A percentile compares a stretch with the other conserved stretches of the same genome.
Conservation (phyloP, 176 grass and related monocot genomes). For the Poa pratensis region DNA sequence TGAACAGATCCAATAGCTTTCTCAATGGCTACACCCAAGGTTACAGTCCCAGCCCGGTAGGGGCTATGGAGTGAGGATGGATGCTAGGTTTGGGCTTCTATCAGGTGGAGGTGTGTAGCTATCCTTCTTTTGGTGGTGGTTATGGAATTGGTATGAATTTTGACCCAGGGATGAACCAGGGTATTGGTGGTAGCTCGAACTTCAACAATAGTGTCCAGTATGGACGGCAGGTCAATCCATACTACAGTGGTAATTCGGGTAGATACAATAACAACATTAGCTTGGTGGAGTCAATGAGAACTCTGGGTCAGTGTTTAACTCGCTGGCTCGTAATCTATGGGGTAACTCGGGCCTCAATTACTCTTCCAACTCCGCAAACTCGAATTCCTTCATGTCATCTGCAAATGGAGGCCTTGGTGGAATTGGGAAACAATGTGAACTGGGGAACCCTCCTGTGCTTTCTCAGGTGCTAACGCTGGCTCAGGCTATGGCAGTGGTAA, state of each 20-base stretch:
- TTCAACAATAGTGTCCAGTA: slow-evolving; percentile 72
- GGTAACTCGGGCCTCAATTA: slow-evolving; percentile 67
- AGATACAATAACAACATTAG: slow-evolving; percentile 67
- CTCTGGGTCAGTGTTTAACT: slow-evolving; percentile 64
- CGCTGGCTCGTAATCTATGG: slow-evolving; percentile 76
- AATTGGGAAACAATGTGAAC: slow-evolving; percentile 75
- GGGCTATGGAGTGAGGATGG: slow-evolving; percentile 84
- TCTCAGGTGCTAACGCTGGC: slow-evolving; percentile 55
- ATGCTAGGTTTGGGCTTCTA: slow-evolving; percentile 65
- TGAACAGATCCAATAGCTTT: slow-evolving; percentile 71
- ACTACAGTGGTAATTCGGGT: slow-evolving; percentile 78
- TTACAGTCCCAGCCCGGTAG: slow-evolving; percentile 68
- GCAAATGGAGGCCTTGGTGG: slow-evolving; percentile 66
- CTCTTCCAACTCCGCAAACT: slow-evolving; percentile 64
- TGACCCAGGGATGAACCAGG: slow-evolving; percentile 58
- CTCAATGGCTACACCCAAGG: slow-evolving; percentile 77
- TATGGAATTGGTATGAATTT: slow-evolving; percentile 85
- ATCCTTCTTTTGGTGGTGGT: slow-evolving; percentile 74
- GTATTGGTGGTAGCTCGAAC: slow-evolving; percentile 59
- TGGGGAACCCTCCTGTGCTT: slow-evolving; percentile 76
- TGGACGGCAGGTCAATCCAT: slow-evolving; percentile 65
- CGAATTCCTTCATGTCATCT: slow-evolving; percentile 71
- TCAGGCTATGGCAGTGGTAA: slow-evolving; percentile 59
- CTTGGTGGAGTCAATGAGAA: slow-evolving; percentile 63
- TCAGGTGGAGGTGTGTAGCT: slow-evolving; percentile 52